phyloP scores from a whole-genome alignment of 805 yeast genomes.

The Nakazawaea anatomiae region DNA sequence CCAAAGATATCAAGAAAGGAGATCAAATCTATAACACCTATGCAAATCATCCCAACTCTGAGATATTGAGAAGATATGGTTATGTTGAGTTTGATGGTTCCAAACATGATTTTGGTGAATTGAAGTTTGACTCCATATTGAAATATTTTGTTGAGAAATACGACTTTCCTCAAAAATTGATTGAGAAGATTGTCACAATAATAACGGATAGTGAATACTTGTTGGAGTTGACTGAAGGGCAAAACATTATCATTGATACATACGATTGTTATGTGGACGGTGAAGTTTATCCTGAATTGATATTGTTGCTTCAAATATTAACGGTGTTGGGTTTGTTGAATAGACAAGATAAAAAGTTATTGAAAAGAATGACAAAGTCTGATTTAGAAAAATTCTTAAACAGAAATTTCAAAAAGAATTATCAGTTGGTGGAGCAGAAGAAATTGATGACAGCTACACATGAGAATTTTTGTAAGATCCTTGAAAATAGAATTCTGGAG shows the following conservation, averaged over 20 bases:
- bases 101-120: slow-evolving; percentile 75
- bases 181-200: slow-evolving; percentile 32
- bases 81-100: slow-evolving; percentile 75
- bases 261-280: slow-evolving; percentile 59
- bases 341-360: slow-evolving; percentile 25
- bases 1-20: slow-evolving; percentile 50
- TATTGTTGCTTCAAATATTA: slow-evolving; percentile 47
- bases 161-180: slow-evolving; percentile 18
- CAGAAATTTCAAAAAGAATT: slow-evolving; percentile 52
- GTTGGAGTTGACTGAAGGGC: slow-evolving; percentile 24
- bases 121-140: slow-evolving; percentile 40
- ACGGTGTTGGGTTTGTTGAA: slow-evolving; percentile 29
- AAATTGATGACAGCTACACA: slow-evolving; percentile 35
- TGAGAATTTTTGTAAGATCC: slow-evolving; percentile 25
- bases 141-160: slow-evolving; percentile 26
- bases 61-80: slow-evolving; percentile 84
- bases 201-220: slow-evolving; percentile 28
- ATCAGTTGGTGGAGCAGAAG: slow-evolving; percentile 50
- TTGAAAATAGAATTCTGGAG: slow-evolving; percentile 31
- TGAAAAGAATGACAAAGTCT: slow-evolving; percentile 20
- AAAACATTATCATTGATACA: slow-evolving; percentile 42
- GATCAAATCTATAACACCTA: slow-evolving; percentile 85
- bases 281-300: slow-evolving; percentile 54
- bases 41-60: slow-evolving; percentile 90
- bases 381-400: slow-evolving; percentile 31